Conservation (phyloP, 495 filamentous ascomycete species). For the Trichoderma orchidacearum region DNA sequence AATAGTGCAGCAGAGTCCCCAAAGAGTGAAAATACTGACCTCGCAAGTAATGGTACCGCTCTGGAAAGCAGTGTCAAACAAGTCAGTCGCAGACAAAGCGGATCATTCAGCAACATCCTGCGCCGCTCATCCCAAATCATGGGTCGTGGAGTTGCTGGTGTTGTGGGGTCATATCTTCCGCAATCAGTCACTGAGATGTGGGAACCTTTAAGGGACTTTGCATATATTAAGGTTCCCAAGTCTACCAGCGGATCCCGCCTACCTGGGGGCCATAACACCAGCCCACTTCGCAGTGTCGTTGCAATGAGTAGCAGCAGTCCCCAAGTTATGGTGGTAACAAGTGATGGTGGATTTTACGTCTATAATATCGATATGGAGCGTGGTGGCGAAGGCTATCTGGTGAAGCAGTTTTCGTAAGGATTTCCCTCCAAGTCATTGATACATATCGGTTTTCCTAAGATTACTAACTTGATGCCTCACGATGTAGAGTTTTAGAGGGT, state of each 20-base stretch:
- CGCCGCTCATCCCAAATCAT: conserved; percentile 95
- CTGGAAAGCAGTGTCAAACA: conserved; percentile 25
- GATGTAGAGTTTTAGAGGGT: conserved; percentile 31
- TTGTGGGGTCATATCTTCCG: conserved; percentile 82
- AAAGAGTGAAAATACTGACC: conserved; percentile 24
- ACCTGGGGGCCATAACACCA: conserved; percentile 3
- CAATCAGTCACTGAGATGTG: conserved; percentile 91
- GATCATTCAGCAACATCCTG: conserved; percentile 74
- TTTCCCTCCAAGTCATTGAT: not conserved
- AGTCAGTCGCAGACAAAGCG: conserved; percentile 34
- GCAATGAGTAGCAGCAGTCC: conserved; percentile 88
- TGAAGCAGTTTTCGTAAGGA: conserved; percentile 79
- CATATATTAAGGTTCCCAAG: conserved; percentile 88
- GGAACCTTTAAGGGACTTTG: conserved; percentile 92
- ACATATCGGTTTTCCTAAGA: conserved; percentile 5
- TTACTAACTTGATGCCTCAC: conserved; percentile 4
- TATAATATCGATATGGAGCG: conserved; percentile 91
- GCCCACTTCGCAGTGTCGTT: conserved; percentile 68
- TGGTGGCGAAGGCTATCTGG: conserved; percentile 83
- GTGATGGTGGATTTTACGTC: conserved; percentile 86
- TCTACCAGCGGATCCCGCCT: conserved; percentile 8
- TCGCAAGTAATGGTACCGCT: conserved; percentile 8
- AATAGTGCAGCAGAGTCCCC: conserved; percentile 27
- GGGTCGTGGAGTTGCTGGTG: conserved; percentile 76
- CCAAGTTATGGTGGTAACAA: conserved; percentile 96